phyloP scores from a whole-genome alignment of 2,329 filamentous ascomycete genomes.

The Colletotrichum theobromicola region DNA sequence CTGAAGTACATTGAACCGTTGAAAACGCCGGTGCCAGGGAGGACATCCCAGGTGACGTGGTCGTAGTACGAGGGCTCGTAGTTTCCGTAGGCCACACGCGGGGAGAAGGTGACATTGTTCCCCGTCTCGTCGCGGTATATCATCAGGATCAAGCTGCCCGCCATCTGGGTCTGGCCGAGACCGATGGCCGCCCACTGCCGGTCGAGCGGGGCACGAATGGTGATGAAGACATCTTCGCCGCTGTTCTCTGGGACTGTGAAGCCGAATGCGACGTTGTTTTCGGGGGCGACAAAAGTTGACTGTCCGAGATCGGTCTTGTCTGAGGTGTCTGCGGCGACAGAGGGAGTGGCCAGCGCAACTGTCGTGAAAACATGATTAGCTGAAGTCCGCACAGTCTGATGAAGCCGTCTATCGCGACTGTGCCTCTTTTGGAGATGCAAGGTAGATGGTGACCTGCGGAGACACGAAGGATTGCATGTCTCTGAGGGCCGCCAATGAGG shows the following conservation, averaged over 20 bases:
- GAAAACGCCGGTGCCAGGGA: constrained; percentile 52
- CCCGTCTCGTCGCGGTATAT: constrained; percentile 54
- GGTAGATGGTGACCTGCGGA: neutral
- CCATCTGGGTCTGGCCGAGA: constrained; percentile 57
- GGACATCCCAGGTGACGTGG: constrained; percentile 46
- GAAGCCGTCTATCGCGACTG: neutral
- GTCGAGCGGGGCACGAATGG: constrained; percentile 50
- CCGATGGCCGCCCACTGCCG: constrained; percentile 61
- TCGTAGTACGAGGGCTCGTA: constrained; percentile 56
- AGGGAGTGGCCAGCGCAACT: constrained; percentile 23
- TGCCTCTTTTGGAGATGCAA: neutral
- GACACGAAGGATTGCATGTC: neutral
- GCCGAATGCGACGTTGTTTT: constrained; percentile 52
- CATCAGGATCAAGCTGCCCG: constrained; percentile 57
- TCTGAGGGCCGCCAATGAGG: neutral
- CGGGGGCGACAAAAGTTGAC: constrained; percentile 49
- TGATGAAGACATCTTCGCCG: constrained; percentile 58
- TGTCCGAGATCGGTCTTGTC: constrained; percentile 33
- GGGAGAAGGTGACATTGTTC: constrained; percentile 60
- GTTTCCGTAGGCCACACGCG: constrained; percentile 54
- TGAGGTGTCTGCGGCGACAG: constrained; percentile 28
- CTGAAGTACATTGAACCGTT: constrained; percentile 53
- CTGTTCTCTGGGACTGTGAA: constrained; percentile 53
- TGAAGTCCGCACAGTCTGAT: neutral
- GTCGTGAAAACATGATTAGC: neutral